phyloP scores from a whole-genome alignment of 306 rosid species.

The Cotoneaster glaucophyllus region DNA sequence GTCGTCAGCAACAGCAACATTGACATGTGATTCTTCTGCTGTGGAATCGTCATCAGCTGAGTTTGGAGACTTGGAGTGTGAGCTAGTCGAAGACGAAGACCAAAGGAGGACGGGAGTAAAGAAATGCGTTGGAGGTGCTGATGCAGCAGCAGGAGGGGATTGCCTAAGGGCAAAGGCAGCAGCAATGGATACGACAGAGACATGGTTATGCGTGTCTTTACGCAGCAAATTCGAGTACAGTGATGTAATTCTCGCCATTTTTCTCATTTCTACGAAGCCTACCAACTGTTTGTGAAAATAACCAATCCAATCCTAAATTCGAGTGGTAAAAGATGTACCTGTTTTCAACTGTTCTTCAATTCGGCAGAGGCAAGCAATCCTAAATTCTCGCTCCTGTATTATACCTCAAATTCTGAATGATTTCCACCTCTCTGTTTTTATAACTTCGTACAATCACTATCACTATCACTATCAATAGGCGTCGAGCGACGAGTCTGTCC shows the following conservation, averaged over 20 bases:
- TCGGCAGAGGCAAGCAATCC: not conserved
- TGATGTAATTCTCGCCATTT: not conserved
- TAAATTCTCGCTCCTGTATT: not conserved
- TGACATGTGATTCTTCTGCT: not conserved
- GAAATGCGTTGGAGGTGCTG: constrained; percentile 8
- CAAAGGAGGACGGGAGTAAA: constrained; percentile 17
- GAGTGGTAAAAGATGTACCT: not conserved
- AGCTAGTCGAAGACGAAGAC: constrained; percentile 5
- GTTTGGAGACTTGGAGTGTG: constrained; percentile 9
- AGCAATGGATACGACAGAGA: constrained; percentile 18
- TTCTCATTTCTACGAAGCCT: not conserved
- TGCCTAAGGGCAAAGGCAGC: constrained; percentile 15
- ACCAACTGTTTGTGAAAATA: not conserved
- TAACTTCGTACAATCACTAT: not conserved
- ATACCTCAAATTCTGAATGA: not conserved
- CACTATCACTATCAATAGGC: not conserved
- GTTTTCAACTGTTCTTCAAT: not conserved
- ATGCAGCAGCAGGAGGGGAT: not conserved
- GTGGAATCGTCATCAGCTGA: constrained; percentile 2
- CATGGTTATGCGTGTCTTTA: not conserved
- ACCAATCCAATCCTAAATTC: not conserved
- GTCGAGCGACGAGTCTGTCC: not conserved
- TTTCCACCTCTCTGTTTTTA: not conserved
- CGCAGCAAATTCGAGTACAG: not conserved
- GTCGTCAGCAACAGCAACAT: not conserved